These are phyloP conservation scores for Psilocybe cyanescens DNA, from an alignment of 768 basidiomycete genomes.

Conservation along the genomic window DNA sequence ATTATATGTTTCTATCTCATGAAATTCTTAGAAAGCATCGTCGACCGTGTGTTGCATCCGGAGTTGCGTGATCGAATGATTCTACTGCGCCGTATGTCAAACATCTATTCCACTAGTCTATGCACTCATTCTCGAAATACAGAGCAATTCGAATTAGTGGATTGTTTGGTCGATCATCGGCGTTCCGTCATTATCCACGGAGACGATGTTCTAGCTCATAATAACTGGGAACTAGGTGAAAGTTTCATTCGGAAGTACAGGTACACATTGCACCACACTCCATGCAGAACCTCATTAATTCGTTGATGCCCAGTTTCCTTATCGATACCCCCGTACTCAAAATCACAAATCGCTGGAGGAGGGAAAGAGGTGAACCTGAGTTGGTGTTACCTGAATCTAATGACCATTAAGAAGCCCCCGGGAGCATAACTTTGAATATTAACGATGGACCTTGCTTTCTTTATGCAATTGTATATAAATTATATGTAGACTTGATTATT, in stretches of 20 bases:
- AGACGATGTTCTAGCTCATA: conserved; percentile 88
- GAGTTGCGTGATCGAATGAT: conserved; percentile 93
- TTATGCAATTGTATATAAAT: conserved; percentile 8
- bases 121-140: neutral
- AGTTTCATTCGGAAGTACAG: conserved; percentile 83
- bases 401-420: conserved; percentile 5
- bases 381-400: conserved; percentile 34
- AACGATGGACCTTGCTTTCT: conserved; percentile 8
- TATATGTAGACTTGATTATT: conserved; percentile 18
- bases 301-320: conserved; percentile 60
- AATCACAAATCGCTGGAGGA: conserved; percentile 87
- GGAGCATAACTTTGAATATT: neutral
- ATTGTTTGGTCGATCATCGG: conserved; percentile 78
- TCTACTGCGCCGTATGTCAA: conserved; percentile 70
- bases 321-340: conserved; percentile 72
- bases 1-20: neutral
- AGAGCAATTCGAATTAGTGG: conserved; percentile 82
- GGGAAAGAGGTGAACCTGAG: conserved; percentile 79
- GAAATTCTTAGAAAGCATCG: conserved; percentile 70
- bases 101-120: neutral
- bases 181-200: conserved; percentile 78
- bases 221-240: conserved; percentile 89
- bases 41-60: conserved; percentile 88
- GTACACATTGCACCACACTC: conserved; percentile 42
- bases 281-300: neutral